A percentile compares a stretch with the other conserved stretches of the same genome.
Evolutionary conservation across 2,329 filamentous ascomycete genomes (phyloP).

Genomic region (Mycosphaerella sp.): DNA sequence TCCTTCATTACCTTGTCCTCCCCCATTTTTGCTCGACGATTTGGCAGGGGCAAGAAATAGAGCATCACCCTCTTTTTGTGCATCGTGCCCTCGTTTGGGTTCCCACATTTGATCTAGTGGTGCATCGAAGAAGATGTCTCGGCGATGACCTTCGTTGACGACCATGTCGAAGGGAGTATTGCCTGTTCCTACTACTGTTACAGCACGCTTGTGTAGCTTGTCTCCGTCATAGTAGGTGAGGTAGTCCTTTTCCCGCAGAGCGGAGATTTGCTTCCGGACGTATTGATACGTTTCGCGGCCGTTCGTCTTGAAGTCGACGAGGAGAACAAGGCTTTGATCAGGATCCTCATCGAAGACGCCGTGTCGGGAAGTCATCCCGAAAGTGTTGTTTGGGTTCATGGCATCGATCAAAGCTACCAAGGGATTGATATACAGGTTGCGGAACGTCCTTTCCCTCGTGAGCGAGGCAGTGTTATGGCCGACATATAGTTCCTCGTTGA

Average conservation of each 20-base stretch:
- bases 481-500: constrained; percentile 53
- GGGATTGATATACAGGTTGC: constrained; percentile 59
- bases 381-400: constrained; percentile 47
- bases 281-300: constrained; percentile 48
- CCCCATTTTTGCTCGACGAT: constrained; percentile 23
- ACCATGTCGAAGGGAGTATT: constrained; percentile 55
- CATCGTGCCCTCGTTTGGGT: constrained; percentile 5
- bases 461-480: constrained; percentile 56
- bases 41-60: not conserved
- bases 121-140: constrained; percentile 47
- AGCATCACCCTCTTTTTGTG: not conserved
- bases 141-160: constrained; percentile 46
- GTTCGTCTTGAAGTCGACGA: constrained; percentile 64
- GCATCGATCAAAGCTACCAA: constrained; percentile 53
- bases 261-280: constrained; percentile 51
- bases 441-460: constrained; percentile 52
- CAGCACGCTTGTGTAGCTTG: constrained; percentile 47
- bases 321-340: constrained; percentile 48
- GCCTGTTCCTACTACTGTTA: constrained; percentile 66
- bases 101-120: constrained; percentile 16
- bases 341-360: constrained; percentile 49
- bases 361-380: constrained; percentile 38
- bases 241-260: constrained; percentile 54
- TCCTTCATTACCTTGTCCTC: constrained; percentile 40
- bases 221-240: constrained; percentile 47